phyloP scores from a whole-genome alignment of 192 early-diverging fungal species.

The Allomyces javanicus region DNA sequence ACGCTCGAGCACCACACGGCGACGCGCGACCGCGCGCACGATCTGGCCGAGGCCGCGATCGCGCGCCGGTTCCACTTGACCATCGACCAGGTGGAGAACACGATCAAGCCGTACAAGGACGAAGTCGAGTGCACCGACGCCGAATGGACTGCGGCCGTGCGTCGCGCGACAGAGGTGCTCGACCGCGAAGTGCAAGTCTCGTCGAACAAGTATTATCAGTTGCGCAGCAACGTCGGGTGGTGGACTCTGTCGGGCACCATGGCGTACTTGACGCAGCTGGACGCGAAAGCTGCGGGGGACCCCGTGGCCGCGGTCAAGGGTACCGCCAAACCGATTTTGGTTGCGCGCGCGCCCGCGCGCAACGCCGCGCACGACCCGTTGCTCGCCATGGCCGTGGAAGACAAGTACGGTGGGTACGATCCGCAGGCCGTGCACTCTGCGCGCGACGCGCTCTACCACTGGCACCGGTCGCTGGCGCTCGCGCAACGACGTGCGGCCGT shows the following conservation, averaged over 20 bases:
- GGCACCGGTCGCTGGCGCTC: slow-evolving; percentile 55
- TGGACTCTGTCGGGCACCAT: slow-evolving; percentile 68
- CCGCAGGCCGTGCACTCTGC: slow-evolving; percentile 57
- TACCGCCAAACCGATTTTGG: too few relatives aligned
- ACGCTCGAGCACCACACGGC: too few relatives aligned
- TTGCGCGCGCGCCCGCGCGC: too few relatives aligned
- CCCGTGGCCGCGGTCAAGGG: too few relatives aligned
- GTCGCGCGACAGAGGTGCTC: slow-evolving; percentile 47
- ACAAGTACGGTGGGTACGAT: slow-evolving; percentile 10
- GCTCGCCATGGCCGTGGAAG: too few relatives aligned
- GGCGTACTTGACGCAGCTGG: not conserved
- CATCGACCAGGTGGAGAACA: slow-evolving; percentile 94
- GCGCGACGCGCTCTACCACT: slow-evolving; percentile 53
- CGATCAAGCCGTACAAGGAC: slow-evolving; percentile 96
- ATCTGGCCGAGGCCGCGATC: too few relatives aligned
- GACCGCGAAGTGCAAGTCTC: slow-evolving; percentile 60
- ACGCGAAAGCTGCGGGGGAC: too few relatives aligned
- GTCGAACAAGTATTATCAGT: slow-evolving; percentile 41
- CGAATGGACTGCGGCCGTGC: slow-evolving; percentile 82
- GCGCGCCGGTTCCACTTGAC: slow-evolving; percentile 44
- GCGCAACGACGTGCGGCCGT: slow-evolving; percentile 62
- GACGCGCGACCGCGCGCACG: too few relatives aligned
- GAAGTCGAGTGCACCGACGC: slow-evolving; percentile 83
- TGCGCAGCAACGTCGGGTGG: slow-evolving; percentile 53
- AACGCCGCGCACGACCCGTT: too few relatives aligned